Conservation (phyloP, 1,284 basidiomycete species). For the Fomitopsis schrenkii region DNA sequence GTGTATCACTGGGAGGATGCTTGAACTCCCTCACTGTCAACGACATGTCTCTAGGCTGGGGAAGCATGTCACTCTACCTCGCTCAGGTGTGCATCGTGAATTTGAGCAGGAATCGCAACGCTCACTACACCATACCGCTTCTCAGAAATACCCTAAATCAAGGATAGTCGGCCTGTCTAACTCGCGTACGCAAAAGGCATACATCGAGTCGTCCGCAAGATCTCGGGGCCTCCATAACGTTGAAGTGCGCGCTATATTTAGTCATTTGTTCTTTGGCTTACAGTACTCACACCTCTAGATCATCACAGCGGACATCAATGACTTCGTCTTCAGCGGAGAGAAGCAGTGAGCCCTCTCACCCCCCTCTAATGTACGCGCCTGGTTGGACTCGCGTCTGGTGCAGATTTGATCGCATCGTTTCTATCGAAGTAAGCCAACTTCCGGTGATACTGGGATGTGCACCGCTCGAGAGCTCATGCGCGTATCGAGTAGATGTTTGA, state of each 20-base stretch:
- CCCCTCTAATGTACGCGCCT: constrained; percentile 16
- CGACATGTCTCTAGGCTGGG: constrained; percentile 51
- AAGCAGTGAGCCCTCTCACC: constrained; percentile 36
- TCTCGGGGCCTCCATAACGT: constrained; percentile 55
- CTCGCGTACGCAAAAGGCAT: constrained; percentile 65
- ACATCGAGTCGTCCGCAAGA: constrained; percentile 59
- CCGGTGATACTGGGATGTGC: background rate
- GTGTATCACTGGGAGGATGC: constrained; percentile 8
- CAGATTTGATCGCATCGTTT: constrained; percentile 73
- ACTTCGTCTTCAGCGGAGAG: constrained; percentile 52
- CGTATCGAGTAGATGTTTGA: constrained; percentile 62
- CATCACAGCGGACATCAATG: constrained; percentile 73
- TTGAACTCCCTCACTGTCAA: background rate
- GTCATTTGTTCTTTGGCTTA: background rate
- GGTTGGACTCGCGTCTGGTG: background rate
- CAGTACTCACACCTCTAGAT: constrained; percentile 33
- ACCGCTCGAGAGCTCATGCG: background rate
- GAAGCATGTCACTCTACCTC: constrained; percentile 65
- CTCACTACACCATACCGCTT: no score
- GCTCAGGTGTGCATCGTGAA: constrained; percentile 42
- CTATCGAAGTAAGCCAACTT: constrained; percentile 51
- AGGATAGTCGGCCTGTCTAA: constrained; percentile 68
- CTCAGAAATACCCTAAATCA: constrained; percentile 67
- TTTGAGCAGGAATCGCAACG: background rate
- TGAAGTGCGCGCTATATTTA: constrained; percentile 30